Evolutionary conservation across 2,329 filamentous ascomycete species (phyloP).

Genomic region (Clarireedia homoeocarpa): DNA sequence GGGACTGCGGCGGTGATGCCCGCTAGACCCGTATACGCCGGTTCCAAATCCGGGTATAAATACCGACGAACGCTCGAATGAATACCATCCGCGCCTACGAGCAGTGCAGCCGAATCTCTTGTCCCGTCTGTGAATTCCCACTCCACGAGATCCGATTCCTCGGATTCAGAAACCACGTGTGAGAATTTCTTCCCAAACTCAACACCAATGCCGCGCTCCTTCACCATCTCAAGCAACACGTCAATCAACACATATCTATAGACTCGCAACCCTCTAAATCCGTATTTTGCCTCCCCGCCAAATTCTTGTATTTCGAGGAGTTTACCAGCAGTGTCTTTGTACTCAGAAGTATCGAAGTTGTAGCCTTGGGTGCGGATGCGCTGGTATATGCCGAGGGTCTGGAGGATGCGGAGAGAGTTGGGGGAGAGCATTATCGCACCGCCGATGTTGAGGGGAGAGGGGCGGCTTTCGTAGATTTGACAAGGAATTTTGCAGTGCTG

Average conservation of each 20-base stretch:
- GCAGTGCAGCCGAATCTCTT: constrained; percentile 32
- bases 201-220: constrained; percentile 35
- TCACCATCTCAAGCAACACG: constrained; percentile 36
- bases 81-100: constrained; percentile 53
- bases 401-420: constrained; percentile 47
- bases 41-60: constrained; percentile 40
- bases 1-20: constrained; percentile 29
- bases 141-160: constrained; percentile 30
- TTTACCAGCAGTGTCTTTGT: constrained; percentile 29
- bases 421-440: constrained; percentile 53
- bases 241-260: constrained; percentile 45
- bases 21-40: constrained; percentile 42
- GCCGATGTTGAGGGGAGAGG: constrained; percentile 38
- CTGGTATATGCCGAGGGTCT: constrained; percentile 41
- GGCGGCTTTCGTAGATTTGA: constrained; percentile 44
- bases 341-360: constrained; percentile 42
- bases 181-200: constrained; percentile 42
- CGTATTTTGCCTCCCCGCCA: constrained; percentile 39
- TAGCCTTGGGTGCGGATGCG: constrained; percentile 37
- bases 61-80: constrained; percentile 47
- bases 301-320: constrained; percentile 39
- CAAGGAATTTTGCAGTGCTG: constrained; percentile 42
- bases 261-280: constrained; percentile 46
- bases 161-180: constrained; percentile 34
- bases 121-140: constrained; percentile 42